Conservation (phyloP, 768 basidiomycete genomes). For the Suillus americanus region DNA sequence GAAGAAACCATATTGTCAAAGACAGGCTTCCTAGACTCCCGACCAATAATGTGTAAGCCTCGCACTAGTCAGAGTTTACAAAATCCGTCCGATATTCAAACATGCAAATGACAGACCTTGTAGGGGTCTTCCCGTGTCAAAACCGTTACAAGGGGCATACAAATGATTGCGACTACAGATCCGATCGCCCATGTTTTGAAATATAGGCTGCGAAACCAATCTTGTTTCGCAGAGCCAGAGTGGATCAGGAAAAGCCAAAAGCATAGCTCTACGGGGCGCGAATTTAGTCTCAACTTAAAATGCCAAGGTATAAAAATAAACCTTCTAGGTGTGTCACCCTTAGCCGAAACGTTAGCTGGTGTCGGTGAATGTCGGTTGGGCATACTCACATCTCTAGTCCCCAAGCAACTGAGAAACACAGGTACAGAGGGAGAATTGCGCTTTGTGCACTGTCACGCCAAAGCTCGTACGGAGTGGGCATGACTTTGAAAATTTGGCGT, state of each 20-base stretch:
- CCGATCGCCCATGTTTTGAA: constrained; percentile 76
- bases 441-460: constrained; percentile 49
- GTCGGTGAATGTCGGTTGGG: not conserved
- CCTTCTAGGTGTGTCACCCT: constrained; percentile 85
- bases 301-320: constrained; percentile 22
- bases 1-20: constrained; percentile 73
- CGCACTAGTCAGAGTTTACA: constrained; percentile 43
- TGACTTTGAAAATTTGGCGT: constrained; percentile 38
- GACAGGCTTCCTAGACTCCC: constrained; percentile 69
- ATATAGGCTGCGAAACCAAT: constrained; percentile 77
- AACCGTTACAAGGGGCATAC: constrained; percentile 71
- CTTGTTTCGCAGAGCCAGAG: constrained; percentile 54
- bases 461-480: constrained; percentile 60
- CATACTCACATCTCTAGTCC: constrained; percentile 66
- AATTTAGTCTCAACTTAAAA: not conserved
- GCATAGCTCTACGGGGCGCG: constrained; percentile 60
- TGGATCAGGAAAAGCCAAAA: constrained; percentile 88
- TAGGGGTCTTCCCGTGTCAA: constrained; percentile 58
- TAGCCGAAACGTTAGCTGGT: not conserved
- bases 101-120: constrained; percentile 42
- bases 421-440: constrained; percentile 64
- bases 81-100: constrained; percentile 5
- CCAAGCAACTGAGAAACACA: constrained; percentile 70
- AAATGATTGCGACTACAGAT: constrained; percentile 55
- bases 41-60: constrained; percentile 67